Percentiles rank a stretch among this genome's conserved stretches.
Conservation (phyloP, 2,329 filamentous ascomycete species). For the Didymella pinodella region DNA sequence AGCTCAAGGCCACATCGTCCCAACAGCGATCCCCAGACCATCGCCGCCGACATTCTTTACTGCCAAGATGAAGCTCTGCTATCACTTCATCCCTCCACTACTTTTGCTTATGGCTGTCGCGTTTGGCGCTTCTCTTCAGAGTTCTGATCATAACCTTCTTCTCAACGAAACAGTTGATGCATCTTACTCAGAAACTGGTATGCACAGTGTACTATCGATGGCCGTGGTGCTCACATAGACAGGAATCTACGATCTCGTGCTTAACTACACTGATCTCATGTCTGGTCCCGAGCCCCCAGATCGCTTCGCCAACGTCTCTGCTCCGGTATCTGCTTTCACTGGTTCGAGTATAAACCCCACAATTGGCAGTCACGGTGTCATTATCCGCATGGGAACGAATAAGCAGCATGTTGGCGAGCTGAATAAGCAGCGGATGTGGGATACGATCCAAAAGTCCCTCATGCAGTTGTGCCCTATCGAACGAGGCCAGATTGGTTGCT, state of each 20-base stretch:
- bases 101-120: background rate
- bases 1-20: background rate
- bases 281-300: background rate
- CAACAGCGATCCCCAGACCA: background rate
- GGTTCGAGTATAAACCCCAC: background rate
- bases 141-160: background rate
- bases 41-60: too few relatives aligned
- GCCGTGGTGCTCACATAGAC: background rate
- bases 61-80: background rate
- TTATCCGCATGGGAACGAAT: conserved; percentile 6
- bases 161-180: background rate
- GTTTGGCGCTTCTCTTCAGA: background rate
- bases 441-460: conserved; percentile 3
- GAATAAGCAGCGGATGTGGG: conserved; percentile 1
- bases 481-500: conserved; percentile 10
- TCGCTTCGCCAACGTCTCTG: background rate
- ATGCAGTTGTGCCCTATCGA: conserved; percentile 6
- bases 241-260: background rate
- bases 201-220: too few relatives aligned
- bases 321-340: background rate
- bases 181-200: background rate
- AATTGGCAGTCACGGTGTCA: background rate
- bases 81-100: background rate
- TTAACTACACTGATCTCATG: conserved; percentile 1
- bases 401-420: conserved; percentile 16